Evolutionary conservation across 2,329 filamentous ascomycete species (phyloP), one percentile per base, ranked within the genome.

Genomic region (Venturia effusa): DNA sequence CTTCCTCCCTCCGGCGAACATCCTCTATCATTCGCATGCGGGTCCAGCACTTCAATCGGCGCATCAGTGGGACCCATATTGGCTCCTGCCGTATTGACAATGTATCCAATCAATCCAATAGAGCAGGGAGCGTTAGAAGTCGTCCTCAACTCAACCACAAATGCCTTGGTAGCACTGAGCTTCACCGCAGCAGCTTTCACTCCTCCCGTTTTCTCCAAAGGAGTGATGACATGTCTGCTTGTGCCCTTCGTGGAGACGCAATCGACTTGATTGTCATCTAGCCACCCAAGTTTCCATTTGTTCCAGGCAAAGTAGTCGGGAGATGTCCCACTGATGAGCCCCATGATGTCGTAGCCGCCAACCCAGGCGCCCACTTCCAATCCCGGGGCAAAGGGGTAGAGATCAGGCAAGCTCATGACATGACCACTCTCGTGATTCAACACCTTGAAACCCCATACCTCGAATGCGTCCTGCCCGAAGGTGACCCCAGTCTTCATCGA

Each of bases 341-440:
- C 67, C 67, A 68, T 68, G 51, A 68, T 60, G 37, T 68, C 67
- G 62, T 63, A 68, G 3, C 67, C 67, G 32, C 67, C 67, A 34
- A 67, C 67, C 55, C 57, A 68, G 11, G 64, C 34, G 11, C 54
- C 54, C 13, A 6, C 7, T 1, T 55, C 41, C 4, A 59, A 32
- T 24, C 39, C 41, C 3, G 61, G 61, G 37, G 37, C 10, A 34
- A 43, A 24, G 19, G 66, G 66, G 61, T 68, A 68, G 48, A 68
- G 63, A 60, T 68, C 67, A 2, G 66, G 67, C 22, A 68, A 43
- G 1, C 67, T 66, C 61, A 68, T 66, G 1, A 65, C 40, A 51
- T 68, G 67, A 3, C 66, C 67, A 3, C 64, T 68, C 59, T 68
- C 67, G 59, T 68, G 67, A 55, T 68, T 68, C 17, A 68, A 30